phyloP scores from a whole-genome alignment of 768 basidiomycete species.

The Termitomyces sp. region DNA sequence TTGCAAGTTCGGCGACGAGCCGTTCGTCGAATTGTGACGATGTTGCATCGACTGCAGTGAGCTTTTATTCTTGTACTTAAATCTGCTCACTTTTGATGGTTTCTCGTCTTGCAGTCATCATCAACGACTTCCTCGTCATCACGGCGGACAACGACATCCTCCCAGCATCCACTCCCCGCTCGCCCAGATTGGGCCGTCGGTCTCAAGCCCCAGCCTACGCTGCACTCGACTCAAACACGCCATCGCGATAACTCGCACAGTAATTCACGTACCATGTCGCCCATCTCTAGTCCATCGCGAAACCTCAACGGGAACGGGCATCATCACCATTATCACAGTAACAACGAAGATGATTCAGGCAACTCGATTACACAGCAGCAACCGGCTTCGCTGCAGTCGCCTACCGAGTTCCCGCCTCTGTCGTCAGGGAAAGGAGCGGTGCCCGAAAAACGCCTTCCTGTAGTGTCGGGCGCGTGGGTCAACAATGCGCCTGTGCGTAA shows the following conservation, averaged over 20 bases:
- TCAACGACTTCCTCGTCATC: constrained; percentile 79
- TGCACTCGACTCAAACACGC: constrained; percentile 45
- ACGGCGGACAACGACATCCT: constrained; percentile 66
- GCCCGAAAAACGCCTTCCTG: constrained; percentile 49
- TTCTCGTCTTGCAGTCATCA: constrained; percentile 45
- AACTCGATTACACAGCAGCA: constrained; percentile 28
- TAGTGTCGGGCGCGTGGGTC: constrained; percentile 66
- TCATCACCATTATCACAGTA: neutral
- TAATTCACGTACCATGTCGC: constrained; percentile 36
- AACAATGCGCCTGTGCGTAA: constrained; percentile 50
- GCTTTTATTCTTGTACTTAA: constrained; percentile 24
- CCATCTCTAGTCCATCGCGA: constrained; percentile 32
- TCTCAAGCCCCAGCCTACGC: constrained; percentile 68
- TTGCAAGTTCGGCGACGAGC: constrained; percentile 41
- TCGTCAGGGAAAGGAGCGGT: constrained; percentile 33
- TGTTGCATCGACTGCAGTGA: constrained; percentile 69
- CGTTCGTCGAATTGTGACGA: constrained; percentile 63
- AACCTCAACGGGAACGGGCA: constrained; percentile 24
- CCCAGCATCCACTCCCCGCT: constrained; percentile 71
- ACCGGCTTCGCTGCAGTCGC: constrained; percentile 35
- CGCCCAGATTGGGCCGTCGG: constrained; percentile 90
- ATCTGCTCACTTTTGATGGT: constrained; percentile 5
- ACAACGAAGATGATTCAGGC: constrained; percentile 13
- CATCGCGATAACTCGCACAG: constrained; percentile 46
- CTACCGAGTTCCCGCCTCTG: constrained; percentile 71